These are phyloP conservation scores for Pyrenochaeta sp. DNA, from an alignment of 2,329 filamentous ascomycete species.

Conservation along the genomic window DNA sequence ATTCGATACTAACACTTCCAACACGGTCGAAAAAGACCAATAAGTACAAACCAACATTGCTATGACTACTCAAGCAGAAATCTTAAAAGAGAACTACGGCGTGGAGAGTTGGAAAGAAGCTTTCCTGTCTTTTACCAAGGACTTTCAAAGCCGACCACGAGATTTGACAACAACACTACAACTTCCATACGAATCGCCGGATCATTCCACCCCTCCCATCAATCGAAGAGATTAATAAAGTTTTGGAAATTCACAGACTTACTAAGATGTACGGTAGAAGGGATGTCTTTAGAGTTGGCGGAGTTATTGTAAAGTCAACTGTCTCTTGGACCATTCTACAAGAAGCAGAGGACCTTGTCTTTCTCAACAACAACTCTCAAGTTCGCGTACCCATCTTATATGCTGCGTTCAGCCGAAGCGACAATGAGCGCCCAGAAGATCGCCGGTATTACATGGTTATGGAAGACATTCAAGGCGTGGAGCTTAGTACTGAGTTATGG, in stretches of 20 bases:
- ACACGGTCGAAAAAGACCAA: too few species aligned
- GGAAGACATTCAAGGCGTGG: neutral
- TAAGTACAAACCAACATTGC: too few species aligned
- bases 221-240: neutral
- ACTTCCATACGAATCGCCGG: neutral
- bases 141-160: too few species aligned
- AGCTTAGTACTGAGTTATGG: neutral
- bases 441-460: neutral
- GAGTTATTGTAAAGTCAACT: too few species aligned
- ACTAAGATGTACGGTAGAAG: too few species aligned
- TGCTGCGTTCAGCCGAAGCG: neutral
- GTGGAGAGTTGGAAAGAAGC: too few species aligned
- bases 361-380: neutral
- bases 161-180: too few species aligned
- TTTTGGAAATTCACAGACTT: neutral
- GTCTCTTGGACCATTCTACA: neutral
- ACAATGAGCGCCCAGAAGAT: neutral
- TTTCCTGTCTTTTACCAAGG: too few species aligned
- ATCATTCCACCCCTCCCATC: neutral
- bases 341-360: neutral
- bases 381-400: neutral
- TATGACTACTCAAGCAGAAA: too few species aligned
- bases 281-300: too few species aligned
- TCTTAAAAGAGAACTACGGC: too few species aligned
- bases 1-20: too few species aligned